phyloP scores from a whole-genome alignment of 2,329 filamentous ascomycete species.

The Cladobotryum protrusum region DNA sequence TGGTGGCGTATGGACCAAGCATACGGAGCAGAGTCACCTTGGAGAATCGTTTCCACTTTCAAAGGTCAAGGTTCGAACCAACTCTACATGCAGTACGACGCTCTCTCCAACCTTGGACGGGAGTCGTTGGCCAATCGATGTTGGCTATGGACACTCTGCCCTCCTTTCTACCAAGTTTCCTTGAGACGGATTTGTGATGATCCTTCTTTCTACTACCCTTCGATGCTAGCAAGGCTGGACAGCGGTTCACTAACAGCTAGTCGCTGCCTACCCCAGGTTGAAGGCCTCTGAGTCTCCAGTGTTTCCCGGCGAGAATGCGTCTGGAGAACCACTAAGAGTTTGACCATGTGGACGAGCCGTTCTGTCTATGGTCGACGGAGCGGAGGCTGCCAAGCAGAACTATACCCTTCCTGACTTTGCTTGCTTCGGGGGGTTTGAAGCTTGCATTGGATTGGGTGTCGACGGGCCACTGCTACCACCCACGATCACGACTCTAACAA shows the following conservation, averaged over 20 bases:
- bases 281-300: background rate
- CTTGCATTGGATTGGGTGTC: conserved; percentile 7
- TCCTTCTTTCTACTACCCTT: conserved; percentile 6
- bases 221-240: background rate
- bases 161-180: too few relatives aligned
- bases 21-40: background rate
- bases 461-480: conserved; percentile 4
- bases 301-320: conserved; percentile 6
- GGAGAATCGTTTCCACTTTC: too few relatives aligned
- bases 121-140: too few relatives aligned
- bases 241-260: background rate
- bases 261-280: background rate
- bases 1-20: background rate
- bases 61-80: background rate
- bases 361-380: conserved; percentile 2
- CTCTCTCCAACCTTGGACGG: background rate
- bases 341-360: conserved; percentile 9
- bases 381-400: background rate
- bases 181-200: conserved; percentile 8
- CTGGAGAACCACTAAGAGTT: background rate
- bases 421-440: conserved; percentile 8
- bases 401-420: conserved; percentile 9
- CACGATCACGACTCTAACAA: background rate
- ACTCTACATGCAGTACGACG: conserved; percentile 7
- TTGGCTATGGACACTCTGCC: too few relatives aligned